A percentile compares a stretch with the other conserved stretches of the same genome.
Conservation (phyloP, 257 asterid species). For the Solanum neorickii region DNA sequence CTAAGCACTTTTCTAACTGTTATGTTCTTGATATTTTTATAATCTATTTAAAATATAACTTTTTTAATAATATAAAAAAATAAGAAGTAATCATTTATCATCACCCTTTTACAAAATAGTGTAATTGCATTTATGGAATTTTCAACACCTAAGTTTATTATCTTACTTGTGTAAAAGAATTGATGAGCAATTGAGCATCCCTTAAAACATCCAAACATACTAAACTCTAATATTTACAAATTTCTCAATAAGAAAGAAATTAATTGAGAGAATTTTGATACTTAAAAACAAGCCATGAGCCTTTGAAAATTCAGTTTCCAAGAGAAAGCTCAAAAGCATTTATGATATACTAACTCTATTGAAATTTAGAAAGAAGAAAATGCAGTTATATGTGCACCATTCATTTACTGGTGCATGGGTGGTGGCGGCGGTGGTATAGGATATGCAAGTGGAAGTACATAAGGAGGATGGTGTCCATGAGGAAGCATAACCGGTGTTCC, state of each 20-base stretch:
- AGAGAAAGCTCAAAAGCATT: neutral
- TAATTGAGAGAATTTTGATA: neutral
- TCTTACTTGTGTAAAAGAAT: neutral
- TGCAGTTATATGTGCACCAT: neutral
- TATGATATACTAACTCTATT: neutral
- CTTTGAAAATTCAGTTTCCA: neutral
- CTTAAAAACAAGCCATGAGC: neutral
- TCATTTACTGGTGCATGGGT: slow-evolving; percentile 35
- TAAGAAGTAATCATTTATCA: too few relatives aligned
- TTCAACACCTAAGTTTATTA: neutral
- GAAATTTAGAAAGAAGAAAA: neutral
- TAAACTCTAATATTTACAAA: neutral
- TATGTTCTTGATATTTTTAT: neutral
- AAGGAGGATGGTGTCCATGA: slow-evolving; percentile 46
- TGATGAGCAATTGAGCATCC: neutral
- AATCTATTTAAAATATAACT: neutral
- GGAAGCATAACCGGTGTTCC: slow-evolving; percentile 89
- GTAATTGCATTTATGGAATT: too few relatives aligned
- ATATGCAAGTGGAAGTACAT: slow-evolving; percentile 55
- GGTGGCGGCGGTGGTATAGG: slow-evolving; percentile 52
- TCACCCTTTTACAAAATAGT: too few relatives aligned
- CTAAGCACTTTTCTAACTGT: neutral
- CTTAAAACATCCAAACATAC: neutral
- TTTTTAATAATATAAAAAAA: too few relatives aligned
- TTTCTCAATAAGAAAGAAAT: neutral